These are phyloP conservation scores for Penicillium sp. DNA, from an alignment of 2,329 filamentous ascomycete genomes.

Conservation along the genomic window DNA sequence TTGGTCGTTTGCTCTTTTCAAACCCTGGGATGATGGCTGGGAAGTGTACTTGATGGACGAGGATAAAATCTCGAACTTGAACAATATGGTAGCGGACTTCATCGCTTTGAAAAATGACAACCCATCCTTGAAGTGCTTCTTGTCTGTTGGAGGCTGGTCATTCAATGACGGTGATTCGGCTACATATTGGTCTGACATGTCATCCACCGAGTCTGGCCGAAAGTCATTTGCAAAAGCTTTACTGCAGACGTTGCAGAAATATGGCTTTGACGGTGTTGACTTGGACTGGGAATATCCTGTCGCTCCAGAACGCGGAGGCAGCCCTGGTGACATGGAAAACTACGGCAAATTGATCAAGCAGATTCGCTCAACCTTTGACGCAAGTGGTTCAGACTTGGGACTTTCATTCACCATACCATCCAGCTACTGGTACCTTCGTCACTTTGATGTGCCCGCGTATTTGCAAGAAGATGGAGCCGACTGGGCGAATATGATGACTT, in stretches of 20 bases:
- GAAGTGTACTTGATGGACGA: no score
- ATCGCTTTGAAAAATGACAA: not conserved
- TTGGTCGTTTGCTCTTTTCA: not conserved
- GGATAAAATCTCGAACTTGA: not conserved
- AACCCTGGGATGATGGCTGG: not conserved
- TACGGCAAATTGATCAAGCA: slow-evolving; percentile 21
- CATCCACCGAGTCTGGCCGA: not conserved
- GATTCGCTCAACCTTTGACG: not conserved
- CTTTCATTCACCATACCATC: slow-evolving; percentile 4
- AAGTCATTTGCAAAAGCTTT: not conserved
- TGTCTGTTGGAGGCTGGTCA: not conserved
- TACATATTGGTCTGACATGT: not conserved
- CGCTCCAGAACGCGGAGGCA: slow-evolving; percentile 41
- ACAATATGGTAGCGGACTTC: not conserved
- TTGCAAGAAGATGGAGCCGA: not conserved
- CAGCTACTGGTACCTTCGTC: slow-evolving; percentile 7
- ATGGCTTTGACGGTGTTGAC: slow-evolving; percentile 46
- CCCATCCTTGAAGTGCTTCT: not conserved
- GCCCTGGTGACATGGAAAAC: slow-evolving; percentile 34
- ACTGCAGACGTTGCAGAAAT: not conserved
- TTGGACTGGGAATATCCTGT: slow-evolving; percentile 47
- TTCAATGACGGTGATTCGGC: not conserved
- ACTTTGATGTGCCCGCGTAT: not conserved
- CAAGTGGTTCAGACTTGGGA: not conserved
- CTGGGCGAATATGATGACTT: slow-evolving; percentile 6